Percentiles rank a stretch among this genome's conserved stretches.
phyloP scores from a whole-genome alignment of 2,329 filamentous ascomycete species.

The Aureobasidium sp. region DNA sequence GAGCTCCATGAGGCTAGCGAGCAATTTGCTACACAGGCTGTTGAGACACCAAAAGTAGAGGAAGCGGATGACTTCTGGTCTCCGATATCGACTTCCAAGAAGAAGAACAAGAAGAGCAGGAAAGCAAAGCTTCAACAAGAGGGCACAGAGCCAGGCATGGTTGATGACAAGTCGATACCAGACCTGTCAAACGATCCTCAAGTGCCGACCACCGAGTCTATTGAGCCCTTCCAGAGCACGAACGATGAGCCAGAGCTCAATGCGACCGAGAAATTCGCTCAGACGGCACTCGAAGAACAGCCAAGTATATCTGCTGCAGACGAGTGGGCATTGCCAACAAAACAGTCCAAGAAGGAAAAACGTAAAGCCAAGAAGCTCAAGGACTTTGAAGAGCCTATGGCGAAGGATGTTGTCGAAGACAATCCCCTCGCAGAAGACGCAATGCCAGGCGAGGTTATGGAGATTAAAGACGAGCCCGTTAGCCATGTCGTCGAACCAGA shows the following conservation, averaged over 20 bases:
- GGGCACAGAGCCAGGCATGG: neutral
- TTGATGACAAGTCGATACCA: neutral
- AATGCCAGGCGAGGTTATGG: neutral
- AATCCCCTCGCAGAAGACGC: neutral
- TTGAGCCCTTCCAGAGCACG: neutral
- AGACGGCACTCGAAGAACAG: neutral
- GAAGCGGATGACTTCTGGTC: neutral
- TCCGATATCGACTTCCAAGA: conserved; percentile 11
- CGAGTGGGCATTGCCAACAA: neutral
- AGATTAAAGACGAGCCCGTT: neutral
- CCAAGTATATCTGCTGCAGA: neutral
- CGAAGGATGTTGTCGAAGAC: neutral
- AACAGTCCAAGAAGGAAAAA: conserved; percentile 12
- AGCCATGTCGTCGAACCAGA: neutral
- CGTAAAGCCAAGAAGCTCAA: conserved; percentile 11
- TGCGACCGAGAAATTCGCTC: neutral
- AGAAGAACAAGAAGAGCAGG: conserved; percentile 12
- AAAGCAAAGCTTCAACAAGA: neutral
- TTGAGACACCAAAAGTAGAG: neutral
- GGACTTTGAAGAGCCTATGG: neutral
- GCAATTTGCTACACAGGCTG: neutral
- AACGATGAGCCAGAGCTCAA: neutral
- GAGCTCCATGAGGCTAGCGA: neutral
- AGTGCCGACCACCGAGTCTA: neutral
- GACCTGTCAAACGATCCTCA: neutral